A percentile compares a stretch with the other conserved stretches of the same genome.
phyloP scores from a whole-genome alignment of 352 stramenopile genomes.

The Blastocystis sp. region DNA sequence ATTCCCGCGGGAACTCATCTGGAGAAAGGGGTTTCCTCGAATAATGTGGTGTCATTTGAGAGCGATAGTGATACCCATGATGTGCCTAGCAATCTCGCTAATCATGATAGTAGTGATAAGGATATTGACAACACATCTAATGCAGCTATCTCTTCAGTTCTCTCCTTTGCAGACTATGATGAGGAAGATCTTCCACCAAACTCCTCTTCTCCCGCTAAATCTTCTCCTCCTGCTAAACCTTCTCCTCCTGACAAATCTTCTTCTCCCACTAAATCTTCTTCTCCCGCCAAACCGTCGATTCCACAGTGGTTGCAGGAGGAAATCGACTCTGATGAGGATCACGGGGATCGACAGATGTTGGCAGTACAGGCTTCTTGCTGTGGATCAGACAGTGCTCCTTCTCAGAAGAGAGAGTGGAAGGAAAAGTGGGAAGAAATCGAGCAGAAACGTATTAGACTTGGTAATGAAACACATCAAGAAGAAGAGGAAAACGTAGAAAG shows the following conservation, averaged over 20 bases:
- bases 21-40: background rate
- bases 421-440: slow-evolving; percentile 38
- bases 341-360: background rate
- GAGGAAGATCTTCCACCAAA: no score
- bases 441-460: background rate
- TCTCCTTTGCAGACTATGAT: no score
- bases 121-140: no score
- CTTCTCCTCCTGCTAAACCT: no score
- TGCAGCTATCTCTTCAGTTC: no score
- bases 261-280: no score
- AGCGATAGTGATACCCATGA: background rate
- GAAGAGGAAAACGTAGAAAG: background rate
- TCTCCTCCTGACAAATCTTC: no score
- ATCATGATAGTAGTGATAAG: no score
- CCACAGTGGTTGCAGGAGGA: background rate
- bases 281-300: no score
- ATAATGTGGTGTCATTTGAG: background rate
- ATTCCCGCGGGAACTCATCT: background rate
- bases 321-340: background rate
- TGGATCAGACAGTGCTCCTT: background rate
- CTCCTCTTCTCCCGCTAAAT: no score
- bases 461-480: background rate
- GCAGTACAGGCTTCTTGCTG: background rate
- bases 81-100: no score
- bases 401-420: background rate